Conservation (phyloP, 1,284 basidiomycete species). For the Sutorius eximius region DNA sequence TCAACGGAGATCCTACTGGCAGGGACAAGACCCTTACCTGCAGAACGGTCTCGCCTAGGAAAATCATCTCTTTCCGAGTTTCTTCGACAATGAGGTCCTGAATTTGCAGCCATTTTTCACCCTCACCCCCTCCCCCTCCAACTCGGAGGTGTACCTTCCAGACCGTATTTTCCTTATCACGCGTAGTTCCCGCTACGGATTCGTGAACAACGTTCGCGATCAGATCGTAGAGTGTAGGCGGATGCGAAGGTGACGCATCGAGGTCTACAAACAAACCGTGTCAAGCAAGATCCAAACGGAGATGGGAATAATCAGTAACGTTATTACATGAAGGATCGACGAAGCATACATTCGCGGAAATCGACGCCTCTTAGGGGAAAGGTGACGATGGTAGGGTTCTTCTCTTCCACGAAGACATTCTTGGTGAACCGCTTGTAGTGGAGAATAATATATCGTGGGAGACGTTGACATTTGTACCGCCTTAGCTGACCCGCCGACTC, state of each 20-base stretch:
- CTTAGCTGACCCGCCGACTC: conserved; percentile 86
- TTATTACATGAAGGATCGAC: conserved; percentile 30
- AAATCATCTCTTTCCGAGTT: conserved; percentile 95
- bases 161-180: conserved; percentile 81
- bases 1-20: conserved; percentile 7
- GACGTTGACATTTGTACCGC: conserved; percentile 83
- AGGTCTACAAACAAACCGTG: conserved; percentile 56
- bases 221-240: conserved; percentile 83
- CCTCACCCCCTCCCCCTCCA: conserved; percentile 73
- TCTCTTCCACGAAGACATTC: conserved; percentile 97
- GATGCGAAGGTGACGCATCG: conserved; percentile 59
- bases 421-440: conserved; percentile 99
- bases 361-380: conserved; percentile 93
- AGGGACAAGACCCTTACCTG: conserved; percentile 57
- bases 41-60: conserved; percentile 92
- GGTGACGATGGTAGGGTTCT: conserved; percentile 98
- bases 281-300: conserved; percentile 15
- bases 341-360: conserved; percentile 78
- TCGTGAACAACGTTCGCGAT: conserved; percentile 95
- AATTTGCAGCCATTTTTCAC: conserved; percentile 95
- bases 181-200: conserved; percentile 89
- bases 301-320: conserved; percentile 19
- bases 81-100: conserved; percentile 97
- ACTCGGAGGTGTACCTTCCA: conserved; percentile 94
- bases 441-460: conserved; percentile 92